These are phyloP conservation scores for Penicillium brevicompactum DNA, from an alignment of 2,329 filamentous ascomycete species.

Conservation along the genomic window DNA sequence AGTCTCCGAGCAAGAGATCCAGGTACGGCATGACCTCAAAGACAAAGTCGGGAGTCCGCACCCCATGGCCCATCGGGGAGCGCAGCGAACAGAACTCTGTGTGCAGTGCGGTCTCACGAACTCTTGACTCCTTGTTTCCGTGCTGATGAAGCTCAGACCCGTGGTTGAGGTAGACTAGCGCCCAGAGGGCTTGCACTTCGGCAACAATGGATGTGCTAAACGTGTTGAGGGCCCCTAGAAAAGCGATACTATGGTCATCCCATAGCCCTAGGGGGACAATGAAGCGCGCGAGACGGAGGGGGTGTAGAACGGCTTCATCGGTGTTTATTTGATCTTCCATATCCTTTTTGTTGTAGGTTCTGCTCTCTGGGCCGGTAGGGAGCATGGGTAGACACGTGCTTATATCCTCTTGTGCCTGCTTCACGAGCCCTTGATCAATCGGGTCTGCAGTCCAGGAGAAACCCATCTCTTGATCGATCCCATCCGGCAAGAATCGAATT, in stretches of 20 bases:
- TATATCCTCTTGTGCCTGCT: slow-evolving; percentile 1
- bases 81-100: slow-evolving; percentile 67
- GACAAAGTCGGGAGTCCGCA: slow-evolving; percentile 56
- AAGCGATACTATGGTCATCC: slow-evolving; percentile 8
- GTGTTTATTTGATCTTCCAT: neutral
- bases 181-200: neutral
- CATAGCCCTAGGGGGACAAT: slow-evolving; percentile 4
- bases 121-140: slow-evolving; percentile 4
- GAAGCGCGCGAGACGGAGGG: slow-evolving; percentile 8
- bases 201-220: neutral
- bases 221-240: slow-evolving; percentile 4
- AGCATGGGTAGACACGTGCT: neutral
- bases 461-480: slow-evolving; percentile 45
- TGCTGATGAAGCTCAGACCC: slow-evolving; percentile 8
- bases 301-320: slow-evolving; percentile 4
- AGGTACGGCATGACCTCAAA: slow-evolving; percentile 72
- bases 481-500: slow-evolving; percentile 46
- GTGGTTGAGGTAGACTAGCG: slow-evolving; percentile 2
- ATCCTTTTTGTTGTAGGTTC: slow-evolving; percentile 1
- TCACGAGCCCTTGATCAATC: slow-evolving; percentile 17
- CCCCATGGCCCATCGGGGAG: slow-evolving; percentile 59
- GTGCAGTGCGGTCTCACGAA: slow-evolving; percentile 57
- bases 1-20: slow-evolving; percentile 63
- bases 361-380: slow-evolving; percentile 1
- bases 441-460: slow-evolving; percentile 40